Conservation (phyloP, 805 yeast genomes). For the Pichia deserticola region DNA sequence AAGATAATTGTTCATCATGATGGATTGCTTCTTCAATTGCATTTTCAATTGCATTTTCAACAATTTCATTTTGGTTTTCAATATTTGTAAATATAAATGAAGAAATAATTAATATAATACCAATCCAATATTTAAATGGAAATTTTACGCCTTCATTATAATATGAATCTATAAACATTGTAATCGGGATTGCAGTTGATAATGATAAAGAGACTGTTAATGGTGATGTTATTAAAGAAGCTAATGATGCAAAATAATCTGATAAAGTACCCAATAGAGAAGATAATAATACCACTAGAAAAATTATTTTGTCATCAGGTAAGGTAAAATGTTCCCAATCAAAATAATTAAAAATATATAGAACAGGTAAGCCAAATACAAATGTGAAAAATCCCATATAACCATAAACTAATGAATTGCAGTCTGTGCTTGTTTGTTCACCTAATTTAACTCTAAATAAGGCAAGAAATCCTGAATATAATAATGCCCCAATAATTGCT, state of each 20-base stretch:
- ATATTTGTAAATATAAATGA: slow-evolving; percentile 42
- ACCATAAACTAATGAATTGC: slow-evolving; percentile 42
- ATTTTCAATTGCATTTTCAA: slow-evolving; percentile 40
- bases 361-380: slow-evolving; percentile 33
- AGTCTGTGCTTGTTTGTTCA: slow-evolving; percentile 34
- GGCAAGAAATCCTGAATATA: slow-evolving; percentile 39
- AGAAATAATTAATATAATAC: slow-evolving; percentile 39
- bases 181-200: slow-evolving; percentile 46
- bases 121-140: slow-evolving; percentile 33
- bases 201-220: slow-evolving; percentile 43
- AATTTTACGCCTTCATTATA: slow-evolving; percentile 29
- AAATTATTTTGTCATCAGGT: slow-evolving; percentile 32
- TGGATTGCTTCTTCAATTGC: slow-evolving; percentile 41
- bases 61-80: slow-evolving; percentile 37
- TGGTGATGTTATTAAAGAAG: slow-evolving; percentile 48
- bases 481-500: slow-evolving; percentile 39
- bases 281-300: slow-evolving; percentile 31
- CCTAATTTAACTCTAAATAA: slow-evolving; percentile 40
- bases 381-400: slow-evolving; percentile 38
- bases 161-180: slow-evolving; percentile 39
- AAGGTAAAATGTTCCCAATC: slow-evolving; percentile 36
- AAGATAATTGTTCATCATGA: slow-evolving; percentile 39
- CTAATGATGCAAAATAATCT: slow-evolving; percentile 43
- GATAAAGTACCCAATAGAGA: slow-evolving; percentile 41
- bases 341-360: slow-evolving; percentile 29